Conservation (phyloP, 192 early-diverging fungal species). For the Backusella tuberculispora region DNA sequence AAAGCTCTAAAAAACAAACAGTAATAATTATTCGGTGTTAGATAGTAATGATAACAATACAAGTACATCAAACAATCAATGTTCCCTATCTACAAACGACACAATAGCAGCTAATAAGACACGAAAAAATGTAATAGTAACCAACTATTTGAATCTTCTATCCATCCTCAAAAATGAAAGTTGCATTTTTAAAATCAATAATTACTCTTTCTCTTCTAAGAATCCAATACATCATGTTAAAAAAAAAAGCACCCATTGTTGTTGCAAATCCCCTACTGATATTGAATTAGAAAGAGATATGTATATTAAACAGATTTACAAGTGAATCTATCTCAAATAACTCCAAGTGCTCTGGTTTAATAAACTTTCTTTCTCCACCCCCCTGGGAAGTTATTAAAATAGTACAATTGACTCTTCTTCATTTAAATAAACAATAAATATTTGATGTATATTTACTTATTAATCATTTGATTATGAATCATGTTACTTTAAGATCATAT, state of each 20-base stretch:
- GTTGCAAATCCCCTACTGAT: not conserved
- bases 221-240: not conserved
- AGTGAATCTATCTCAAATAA: not conserved
- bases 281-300: not conserved
- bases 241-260: not conserved
- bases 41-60: not conserved
- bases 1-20: not conserved
- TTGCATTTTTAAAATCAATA: not conserved
- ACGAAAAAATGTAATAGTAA: not conserved
- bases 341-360: not conserved
- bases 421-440: not conserved
- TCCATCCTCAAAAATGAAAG: no score
- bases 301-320: not conserved
- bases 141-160: not conserved
- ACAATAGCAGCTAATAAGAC: not conserved
- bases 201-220: not conserved
- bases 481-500: no score
- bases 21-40: not conserved
- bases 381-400: not conserved
- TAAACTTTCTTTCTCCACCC: not conserved
- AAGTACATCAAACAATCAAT: not conserved
- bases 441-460: not conserved
- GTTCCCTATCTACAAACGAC: not conserved
- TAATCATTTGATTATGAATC: not conserved
- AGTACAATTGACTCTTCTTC: not conserved